A percentile compares a stretch with the other conserved stretches of the same genome.
These are phyloP conservation scores for Diplodia seriata DNA, from an alignment of 2,329 filamentous ascomycete species.

Conservation along the genomic window DNA sequence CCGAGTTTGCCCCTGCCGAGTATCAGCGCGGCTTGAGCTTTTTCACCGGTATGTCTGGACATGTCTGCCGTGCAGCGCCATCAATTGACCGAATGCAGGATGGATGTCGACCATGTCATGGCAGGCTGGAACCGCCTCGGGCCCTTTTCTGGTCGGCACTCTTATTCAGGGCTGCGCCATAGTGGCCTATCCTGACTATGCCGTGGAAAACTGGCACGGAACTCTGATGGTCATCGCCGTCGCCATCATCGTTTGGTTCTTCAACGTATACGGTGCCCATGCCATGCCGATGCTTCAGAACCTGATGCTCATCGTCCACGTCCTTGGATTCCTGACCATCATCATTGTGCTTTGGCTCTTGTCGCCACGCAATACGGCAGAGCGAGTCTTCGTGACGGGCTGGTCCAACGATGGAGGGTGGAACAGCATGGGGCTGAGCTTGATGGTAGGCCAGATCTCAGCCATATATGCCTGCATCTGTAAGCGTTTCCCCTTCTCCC, in stretches of 20 bases:
- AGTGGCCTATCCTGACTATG: conserved; percentile 52
- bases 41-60: conserved; percentile 33
- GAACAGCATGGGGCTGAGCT: conserved; percentile 47
- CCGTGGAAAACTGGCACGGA: conserved; percentile 55
- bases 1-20: conserved; percentile 34
- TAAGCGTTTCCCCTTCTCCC: background rate
- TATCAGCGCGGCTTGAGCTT: conserved; percentile 35
- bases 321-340: conserved; percentile 55
- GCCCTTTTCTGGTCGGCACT: conserved; percentile 57
- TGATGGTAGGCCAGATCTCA: conserved; percentile 52
- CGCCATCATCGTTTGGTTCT: conserved; percentile 51
- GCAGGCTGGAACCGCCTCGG: conserved; percentile 58
- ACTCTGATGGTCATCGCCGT: conserved; percentile 58
- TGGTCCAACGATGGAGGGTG: conserved; percentile 51
- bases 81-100: conserved; percentile 37
- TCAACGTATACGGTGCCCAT: conserved; percentile 49
- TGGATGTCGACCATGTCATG: conserved; percentile 60
- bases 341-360: conserved; percentile 50
- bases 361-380: conserved; percentile 41
- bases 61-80: background rate
- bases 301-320: conserved; percentile 49
- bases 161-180: conserved; percentile 55
- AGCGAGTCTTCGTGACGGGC: conserved; percentile 41
- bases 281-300: conserved; percentile 47
- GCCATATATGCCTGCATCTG: conserved; percentile 40